Base-by-base conservation (phyloP, 495 filamentous ascomycete genomes). In the Penicillium pancosmium region DNA sequence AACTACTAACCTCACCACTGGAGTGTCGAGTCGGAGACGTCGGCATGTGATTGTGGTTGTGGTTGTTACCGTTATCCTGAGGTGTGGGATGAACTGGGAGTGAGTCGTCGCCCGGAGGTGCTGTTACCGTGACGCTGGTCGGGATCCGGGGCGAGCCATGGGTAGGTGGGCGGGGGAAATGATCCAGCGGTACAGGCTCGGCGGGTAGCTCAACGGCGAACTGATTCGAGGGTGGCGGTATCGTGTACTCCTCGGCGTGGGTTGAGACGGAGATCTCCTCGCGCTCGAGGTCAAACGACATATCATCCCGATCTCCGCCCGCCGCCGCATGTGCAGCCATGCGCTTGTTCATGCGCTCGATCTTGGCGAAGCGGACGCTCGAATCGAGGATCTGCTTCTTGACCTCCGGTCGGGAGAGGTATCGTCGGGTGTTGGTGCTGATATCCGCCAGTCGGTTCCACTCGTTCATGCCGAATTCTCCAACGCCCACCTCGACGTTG, bases 391-490 rank as follows among this genome's bases (percentile, higher is more conserved):
- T 91, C 79, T 90, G 90, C 59, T 74, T 80, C 67, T 92, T 87
- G 36, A 94, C 88, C 12, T 88, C 86, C 13, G 80, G 77, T 60
- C 86, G 86, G 6, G 77, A 73, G n/a, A 98, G 82, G 68, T 98
- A 98, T 54, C 85, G 84, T 43, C 89, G 83, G 0, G 94, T 98
- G 68, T 87, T 91, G 36, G 91, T 97, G 74, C 88, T 92, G 72
- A 98, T 97, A 43, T 98, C 93, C 34, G 89, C 87, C 13, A 98
- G 78, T 5, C 94, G 86, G 68, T 91, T 86, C 93, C 94, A 98
- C 56, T 98, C 94, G 69, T 98, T 98, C 91, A 98, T 96, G 50
- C 91, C 93, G 69, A 97, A 97, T 67, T 98, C 95, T 43, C 94
- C 94, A 21, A 98, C 95, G 0, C 94, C 95, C 5, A 97, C 89